These are phyloP conservation scores for Cladochytrium replicatum DNA, from an alignment of 192 early-diverging fungal genomes.

Conservation along the genomic window DNA sequence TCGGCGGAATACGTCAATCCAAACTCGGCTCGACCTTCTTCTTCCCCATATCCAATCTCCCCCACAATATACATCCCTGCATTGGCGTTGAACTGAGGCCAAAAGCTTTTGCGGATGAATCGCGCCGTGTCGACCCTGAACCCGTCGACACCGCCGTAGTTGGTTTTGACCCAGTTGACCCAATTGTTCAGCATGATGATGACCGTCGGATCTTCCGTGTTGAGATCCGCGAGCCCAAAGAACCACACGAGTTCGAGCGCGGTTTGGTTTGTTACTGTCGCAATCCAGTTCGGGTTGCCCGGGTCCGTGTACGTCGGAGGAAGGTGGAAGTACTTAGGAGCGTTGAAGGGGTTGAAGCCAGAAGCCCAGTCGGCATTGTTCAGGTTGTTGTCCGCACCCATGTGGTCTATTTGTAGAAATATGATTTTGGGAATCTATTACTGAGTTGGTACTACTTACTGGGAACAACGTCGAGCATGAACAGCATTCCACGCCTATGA, in stretches of 20 bases:
- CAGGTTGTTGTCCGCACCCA: conserved; percentile 9
- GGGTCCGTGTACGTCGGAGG: conserved; percentile 7
- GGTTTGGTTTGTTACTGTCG: conserved; percentile 12
- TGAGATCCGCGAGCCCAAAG: conserved; percentile 15
- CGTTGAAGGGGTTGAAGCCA: conserved; percentile 16
- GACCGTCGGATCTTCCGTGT: conserved; percentile 31
- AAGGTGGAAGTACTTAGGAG: conserved; percentile 17
- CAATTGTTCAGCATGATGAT: conserved; percentile 11
- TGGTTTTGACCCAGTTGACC: conserved; percentile 9
- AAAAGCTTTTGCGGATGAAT: conserved; percentile 29
- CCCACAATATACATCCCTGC: conserved; percentile 26
- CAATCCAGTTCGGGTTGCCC: conserved; percentile 19
- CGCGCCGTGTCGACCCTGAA: conserved; percentile 37
- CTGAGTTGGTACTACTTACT: no score
- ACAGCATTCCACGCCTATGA: conserved; percentile 25
- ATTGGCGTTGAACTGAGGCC: conserved; percentile 15
- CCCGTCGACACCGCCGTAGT: conserved; percentile 31
- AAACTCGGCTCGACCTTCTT: not conserved
- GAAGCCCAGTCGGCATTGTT: conserved; percentile 11
- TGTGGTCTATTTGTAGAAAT: no score
- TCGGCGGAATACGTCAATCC: not conserved
- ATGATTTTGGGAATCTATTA: no score
- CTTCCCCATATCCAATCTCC: conserved; percentile 9
- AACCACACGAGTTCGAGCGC: not conserved
- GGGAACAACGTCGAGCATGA: conserved; percentile 39